Evolutionary conservation across 257 asterid species (phyloP).

Genomic region (Solanum paucissectum): DNA sequence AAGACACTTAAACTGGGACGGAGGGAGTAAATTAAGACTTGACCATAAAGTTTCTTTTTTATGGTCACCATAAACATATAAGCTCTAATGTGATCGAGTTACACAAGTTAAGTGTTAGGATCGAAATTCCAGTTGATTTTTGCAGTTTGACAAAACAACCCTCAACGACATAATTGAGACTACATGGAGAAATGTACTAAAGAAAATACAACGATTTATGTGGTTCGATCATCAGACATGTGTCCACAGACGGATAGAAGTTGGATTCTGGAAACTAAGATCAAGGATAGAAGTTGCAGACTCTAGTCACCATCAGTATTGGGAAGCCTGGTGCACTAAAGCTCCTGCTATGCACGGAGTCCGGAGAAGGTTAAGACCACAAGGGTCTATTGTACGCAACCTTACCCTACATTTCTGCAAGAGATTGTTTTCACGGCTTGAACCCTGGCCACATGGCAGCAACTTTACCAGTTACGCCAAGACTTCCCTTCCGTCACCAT

Average conservation of each 20-base stretch:
- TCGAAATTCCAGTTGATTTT: background rate
- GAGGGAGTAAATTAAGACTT: background rate
- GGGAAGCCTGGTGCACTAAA: background rate
- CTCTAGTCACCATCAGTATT: background rate
- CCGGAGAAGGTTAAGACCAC: fast-evolving
- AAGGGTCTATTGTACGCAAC: background rate
- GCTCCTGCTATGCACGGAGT: background rate
- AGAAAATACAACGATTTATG: background rate
- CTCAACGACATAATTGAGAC: background rate
- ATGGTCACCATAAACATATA: background rate
- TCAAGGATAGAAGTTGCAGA: background rate
- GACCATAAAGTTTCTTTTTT: background rate
- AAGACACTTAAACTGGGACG: background rate
- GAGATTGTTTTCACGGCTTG: background rate
- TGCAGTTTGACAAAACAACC: background rate
- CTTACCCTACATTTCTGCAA: background rate
- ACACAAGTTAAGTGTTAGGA: background rate
- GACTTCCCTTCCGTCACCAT: background rate
- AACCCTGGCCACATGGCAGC: background rate
- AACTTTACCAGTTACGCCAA: background rate
- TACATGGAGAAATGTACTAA: background rate
- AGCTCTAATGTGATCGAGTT: background rate
- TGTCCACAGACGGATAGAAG: background rate
- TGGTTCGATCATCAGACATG: background rate
- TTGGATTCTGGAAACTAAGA: background rate